A percentile compares a stretch with the other conserved stretches of the same genome.
Conservation (phyloP, 2,329 filamentous ascomycete species). For the Talaromyces sp. region DNA sequence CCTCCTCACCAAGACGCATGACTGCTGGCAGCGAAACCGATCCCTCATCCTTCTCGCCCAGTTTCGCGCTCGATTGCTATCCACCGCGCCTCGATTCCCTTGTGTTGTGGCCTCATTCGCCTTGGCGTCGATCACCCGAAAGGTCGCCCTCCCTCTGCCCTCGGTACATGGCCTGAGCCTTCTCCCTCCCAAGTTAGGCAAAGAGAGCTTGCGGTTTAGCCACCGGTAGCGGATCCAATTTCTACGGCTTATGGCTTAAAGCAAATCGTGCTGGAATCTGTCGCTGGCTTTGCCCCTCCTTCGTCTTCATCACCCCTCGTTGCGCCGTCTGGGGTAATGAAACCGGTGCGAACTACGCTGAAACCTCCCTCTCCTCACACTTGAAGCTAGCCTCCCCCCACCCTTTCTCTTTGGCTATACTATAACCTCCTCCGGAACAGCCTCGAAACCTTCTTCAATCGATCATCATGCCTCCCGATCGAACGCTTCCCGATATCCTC, state of each 20-base stretch:
- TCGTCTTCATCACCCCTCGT: slow-evolving; percentile 7
- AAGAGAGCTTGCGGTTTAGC: background rate
- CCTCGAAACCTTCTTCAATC: background rate
- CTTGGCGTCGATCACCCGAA: slow-evolving; percentile 14
- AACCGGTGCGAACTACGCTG: slow-evolving; percentile 1
- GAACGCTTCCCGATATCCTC: slow-evolving; percentile 38
- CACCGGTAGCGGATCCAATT: background rate
- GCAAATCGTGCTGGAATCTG: background rate
- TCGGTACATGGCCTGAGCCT: slow-evolving; percentile 11
- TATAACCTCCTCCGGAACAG: background rate
- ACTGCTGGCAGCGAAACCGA: background rate
- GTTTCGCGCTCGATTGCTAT: background rate
- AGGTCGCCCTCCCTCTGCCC: background rate
- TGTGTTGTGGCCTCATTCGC: slow-evolving; percentile 10
- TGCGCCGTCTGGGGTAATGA: slow-evolving; percentile 11
- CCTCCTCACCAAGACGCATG: slow-evolving; percentile 4
- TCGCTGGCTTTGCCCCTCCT: slow-evolving; percentile 2
- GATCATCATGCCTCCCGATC: slow-evolving; percentile 38
- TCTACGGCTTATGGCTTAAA: slow-evolving; percentile 10
- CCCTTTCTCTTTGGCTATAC: background rate
- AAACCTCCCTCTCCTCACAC: background rate
- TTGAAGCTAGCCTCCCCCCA: background rate
- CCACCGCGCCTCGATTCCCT: background rate
- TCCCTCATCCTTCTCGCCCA: background rate
- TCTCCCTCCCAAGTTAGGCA: background rate